Base-by-base conservation (phyloP, 2,329 filamentous ascomycete genomes). In the Gaeumannomyces sp. region DNA sequence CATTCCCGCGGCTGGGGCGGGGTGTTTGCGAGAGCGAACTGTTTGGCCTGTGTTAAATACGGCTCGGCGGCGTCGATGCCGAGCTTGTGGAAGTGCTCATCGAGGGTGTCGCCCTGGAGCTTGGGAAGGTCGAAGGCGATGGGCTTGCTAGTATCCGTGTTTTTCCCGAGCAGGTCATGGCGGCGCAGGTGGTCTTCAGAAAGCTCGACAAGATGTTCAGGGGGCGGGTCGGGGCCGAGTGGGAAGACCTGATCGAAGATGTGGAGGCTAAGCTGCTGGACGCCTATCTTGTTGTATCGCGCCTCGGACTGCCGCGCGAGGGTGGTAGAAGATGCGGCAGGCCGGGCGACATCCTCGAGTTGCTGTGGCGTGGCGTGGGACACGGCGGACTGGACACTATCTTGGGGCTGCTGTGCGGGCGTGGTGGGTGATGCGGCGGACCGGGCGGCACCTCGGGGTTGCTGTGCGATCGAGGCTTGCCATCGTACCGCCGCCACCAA, bases 11-110 rank as follows among this genome's bases (percentile, higher is more conserved):
- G 87, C 67, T 83, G 84, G 4, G 79, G 79, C 4, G 87, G 77
- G 77, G 89, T 75, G 77, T 85, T 75, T 73, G 82, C 81, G 67
- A 79, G 79, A 0, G 90, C 85, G 73, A 96, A 96, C 53, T 87
- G 79, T 73, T 91, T 95, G 1, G 94, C 91, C 68, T 87, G 79
- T 7, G 80, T 81, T 59, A 98, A 76, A 71, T 91, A 97, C 0
- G 95, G 94, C 70, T 97, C 92, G 5, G 93, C 91, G 59, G 89
- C 88, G 74, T 97, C 92, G 74, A 89, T 83, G 29, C 94, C 96
- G 13, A 99, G 84, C 73, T 87, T 93, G 78, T 92, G 83, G 73
- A 99, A 99, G 77, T 99, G 96, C 74, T 98, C 93, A 74, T 99
- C 95, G 14, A 99, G 81, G 0, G 90, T 92, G 35, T 83, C 74